Evolutionary conservation across 2,329 filamentous ascomycete genomes (phyloP).

Genomic region (Paecilomyces formosus): DNA sequence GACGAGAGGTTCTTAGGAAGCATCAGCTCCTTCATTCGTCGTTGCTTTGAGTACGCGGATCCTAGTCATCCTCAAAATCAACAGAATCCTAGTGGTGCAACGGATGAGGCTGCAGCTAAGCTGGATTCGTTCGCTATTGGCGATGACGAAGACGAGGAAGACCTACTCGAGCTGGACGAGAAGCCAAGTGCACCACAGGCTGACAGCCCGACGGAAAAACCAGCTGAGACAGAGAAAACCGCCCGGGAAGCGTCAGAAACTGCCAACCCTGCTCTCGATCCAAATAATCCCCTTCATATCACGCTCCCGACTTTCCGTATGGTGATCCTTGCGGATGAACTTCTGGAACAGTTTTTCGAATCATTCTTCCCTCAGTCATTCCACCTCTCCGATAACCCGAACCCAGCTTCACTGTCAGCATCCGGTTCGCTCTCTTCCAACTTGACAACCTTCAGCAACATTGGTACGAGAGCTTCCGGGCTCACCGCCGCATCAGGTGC

Average conservation of each 20-base stretch:
- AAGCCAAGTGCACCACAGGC: slow-evolving; percentile 18
- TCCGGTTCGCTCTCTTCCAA: slow-evolving; percentile 53
- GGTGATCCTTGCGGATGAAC: slow-evolving; percentile 93
- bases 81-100: slow-evolving; percentile 13
- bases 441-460: slow-evolving; percentile 77
- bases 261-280: slow-evolving; percentile 85
- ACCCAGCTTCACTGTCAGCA: slow-evolving; percentile 38
- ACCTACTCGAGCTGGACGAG: slow-evolving; percentile 35
- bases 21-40: slow-evolving; percentile 88
- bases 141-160: slow-evolving; percentile 57
- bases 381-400: slow-evolving; percentile 64
- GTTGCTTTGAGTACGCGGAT: slow-evolving; percentile 97
- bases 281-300: slow-evolving; percentile 87
- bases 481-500: slow-evolving; percentile 28
- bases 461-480: slow-evolving; percentile 46
- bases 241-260: slow-evolving; percentile 62
- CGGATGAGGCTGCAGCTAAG: slow-evolving; percentile 23
- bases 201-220: slow-evolving; percentile 14
- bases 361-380: slow-evolving; percentile 90
- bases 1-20: slow-evolving; percentile 89
- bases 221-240: slow-evolving; percentile 35
- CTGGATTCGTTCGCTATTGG: slow-evolving; percentile 65
- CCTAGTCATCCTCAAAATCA: slow-evolving; percentile 69
- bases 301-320: slow-evolving; percentile 97
- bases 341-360: slow-evolving; percentile 95